Percentiles rank a stretch among this genome's conserved stretches.
phyloP scores from a whole-genome alignment of 1,139 yeast species.

The Suhomyces maxii region DNA sequence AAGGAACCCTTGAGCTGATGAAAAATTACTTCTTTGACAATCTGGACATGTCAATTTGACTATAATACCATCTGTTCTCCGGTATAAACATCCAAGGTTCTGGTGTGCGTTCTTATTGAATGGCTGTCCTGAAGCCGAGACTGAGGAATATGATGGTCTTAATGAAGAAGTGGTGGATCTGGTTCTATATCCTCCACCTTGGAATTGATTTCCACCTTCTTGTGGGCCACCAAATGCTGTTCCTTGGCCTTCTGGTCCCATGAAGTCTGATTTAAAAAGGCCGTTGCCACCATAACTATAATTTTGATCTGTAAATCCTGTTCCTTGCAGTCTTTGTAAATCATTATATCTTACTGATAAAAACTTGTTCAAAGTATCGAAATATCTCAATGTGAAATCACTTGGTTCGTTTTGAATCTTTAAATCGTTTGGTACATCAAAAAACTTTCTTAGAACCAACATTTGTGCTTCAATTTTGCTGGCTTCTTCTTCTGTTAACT shows the following conservation, averaged over 20 bases:
- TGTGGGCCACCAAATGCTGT: background rate
- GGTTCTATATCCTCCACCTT: slow-evolving; percentile 36
- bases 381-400: slow-evolving; percentile 51
- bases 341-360: slow-evolving; percentile 35
- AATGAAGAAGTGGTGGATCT: slow-evolving; percentile 53
- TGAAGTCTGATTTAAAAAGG: slow-evolving; percentile 13
- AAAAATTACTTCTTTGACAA: slow-evolving; percentile 68
- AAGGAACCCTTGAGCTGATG: slow-evolving; percentile 77
- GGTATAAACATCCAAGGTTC: slow-evolving; percentile 58
- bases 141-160: slow-evolving; percentile 32
- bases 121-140: slow-evolving; percentile 14
- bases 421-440: slow-evolving; percentile 46
- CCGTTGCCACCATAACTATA: slow-evolving; percentile 11
- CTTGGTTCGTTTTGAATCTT: slow-evolving; percentile 45
- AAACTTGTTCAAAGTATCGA: slow-evolving; percentile 37
- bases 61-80: slow-evolving; percentile 70
- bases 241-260: slow-evolving; percentile 7
- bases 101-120: slow-evolving; percentile 12
- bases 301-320: slow-evolving; percentile 5
- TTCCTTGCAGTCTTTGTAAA: slow-evolving; percentile 10
- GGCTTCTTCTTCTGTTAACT: slow-evolving; percentile 59
- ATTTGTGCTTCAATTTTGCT: slow-evolving; percentile 64
- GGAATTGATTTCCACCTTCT: background rate
- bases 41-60: slow-evolving; percentile 68
- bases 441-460: slow-evolving; percentile 52